Base-by-base conservation (phyloP, 2,329 filamentous ascomycete species). In the Hymenoscyphus albidus region DNA sequence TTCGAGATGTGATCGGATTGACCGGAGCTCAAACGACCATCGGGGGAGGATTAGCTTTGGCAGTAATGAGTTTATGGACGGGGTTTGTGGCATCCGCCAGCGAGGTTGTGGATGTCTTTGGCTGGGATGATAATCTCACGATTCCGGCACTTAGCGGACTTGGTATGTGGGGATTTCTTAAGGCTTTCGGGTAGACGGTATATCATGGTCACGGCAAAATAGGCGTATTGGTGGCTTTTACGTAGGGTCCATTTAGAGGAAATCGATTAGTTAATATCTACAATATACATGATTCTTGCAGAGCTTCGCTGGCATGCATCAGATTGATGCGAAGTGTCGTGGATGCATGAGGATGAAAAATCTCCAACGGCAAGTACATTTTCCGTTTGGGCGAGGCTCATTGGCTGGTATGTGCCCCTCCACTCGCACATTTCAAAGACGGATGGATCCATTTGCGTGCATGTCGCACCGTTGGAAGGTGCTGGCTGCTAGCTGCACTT, bases 91-190 rank as follows among this genome's bases (percentile, higher is more conserved):
- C 93, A 54, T 92, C 93, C 64, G 88, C 88, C 56, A 97, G 93
- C 74, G 95, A 99, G 78, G 90, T 94, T 16, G 83, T 97, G 57
- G 93, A 99, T 78, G 74, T 98, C 0, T 97, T 93, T 76, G 92
- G 93, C 58, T 93, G 92, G 90, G 95, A 99, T 74, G 95, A 99
- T 79, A 99, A 99, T 78, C 81, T 99, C 72, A 98, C 94, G 59
- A 99, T 99, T 77, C 95, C 95, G 1, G 87, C 96, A 32, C 82
- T 99, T 59, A 97, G 92, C 75, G 93, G 93, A 31, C 78, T 92
- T 57, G 93, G 93, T 6, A 87, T 99, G 67, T 97, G 91, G 89
- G 90, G 89, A 0, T 97, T 99, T 76, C 82, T 98, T 72, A 96
- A 91, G 79, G 77, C 93, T 59, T 97, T 97, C 82, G 89, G 88